A percentile compares a stretch with the other conserved stretches of the same genome.
Conservation (phyloP, 495 filamentous ascomycete genomes). For the Cercophora sp. region DNA sequence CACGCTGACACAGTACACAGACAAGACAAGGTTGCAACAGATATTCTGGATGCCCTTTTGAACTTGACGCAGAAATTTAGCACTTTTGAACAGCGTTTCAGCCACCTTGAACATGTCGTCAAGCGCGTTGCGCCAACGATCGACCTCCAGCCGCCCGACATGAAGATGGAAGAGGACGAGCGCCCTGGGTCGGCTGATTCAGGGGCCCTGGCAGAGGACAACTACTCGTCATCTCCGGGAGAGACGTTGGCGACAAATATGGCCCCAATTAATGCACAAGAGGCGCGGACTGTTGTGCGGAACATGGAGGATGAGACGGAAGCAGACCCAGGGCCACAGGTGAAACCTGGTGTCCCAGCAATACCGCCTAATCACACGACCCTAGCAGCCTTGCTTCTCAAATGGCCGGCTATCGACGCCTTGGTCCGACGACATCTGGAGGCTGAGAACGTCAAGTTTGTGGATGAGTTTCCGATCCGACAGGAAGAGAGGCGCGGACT, state of each 20-base stretch:
- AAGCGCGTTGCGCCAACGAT: conserved; percentile 13
- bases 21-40: conserved; percentile 49
- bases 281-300: conserved; percentile 29
- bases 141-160: conserved; percentile 10
- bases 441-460: conserved; percentile 54
- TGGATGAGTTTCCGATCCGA: conserved; percentile 60
- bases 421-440: conserved; percentile 47
- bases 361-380: conserved; percentile 79
- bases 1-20: conserved; percentile 29
- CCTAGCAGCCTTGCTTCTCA: conserved; percentile 70
- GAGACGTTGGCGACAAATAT: conserved; percentile 9
- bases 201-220: conserved; percentile 17
- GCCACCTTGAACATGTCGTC: conserved; percentile 22
- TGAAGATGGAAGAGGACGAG: conserved; percentile 19
- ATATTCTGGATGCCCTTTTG: conserved; percentile 43
- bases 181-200: conserved; percentile 25
- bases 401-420: conserved; percentile 61
- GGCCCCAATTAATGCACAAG: conserved; percentile 20
- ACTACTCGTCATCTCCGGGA: conserved; percentile 19
- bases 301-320: conserved; percentile 43
- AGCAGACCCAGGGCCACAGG: conserved; percentile 40
- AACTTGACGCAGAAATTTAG: conserved; percentile 32
- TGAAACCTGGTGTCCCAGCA: conserved; percentile 52
- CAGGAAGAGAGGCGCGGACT: conserved; percentile 73
- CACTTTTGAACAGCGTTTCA: conserved; percentile 23